phyloP scores from a whole-genome alignment of 352 stramenopile genomes.

The Aphanomyces cochlioides region DNA sequence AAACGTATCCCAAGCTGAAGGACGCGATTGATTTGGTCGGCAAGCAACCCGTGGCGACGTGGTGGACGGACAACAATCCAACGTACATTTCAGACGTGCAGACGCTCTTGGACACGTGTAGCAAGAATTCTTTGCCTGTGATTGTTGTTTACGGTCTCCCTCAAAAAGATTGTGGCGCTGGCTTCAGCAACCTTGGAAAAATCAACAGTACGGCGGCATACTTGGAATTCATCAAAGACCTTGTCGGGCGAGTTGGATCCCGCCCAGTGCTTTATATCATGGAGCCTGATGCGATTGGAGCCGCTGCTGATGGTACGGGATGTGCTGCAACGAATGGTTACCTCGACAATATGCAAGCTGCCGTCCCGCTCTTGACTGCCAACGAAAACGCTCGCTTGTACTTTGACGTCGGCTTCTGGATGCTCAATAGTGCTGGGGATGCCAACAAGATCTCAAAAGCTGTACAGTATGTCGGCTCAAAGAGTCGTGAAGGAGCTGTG shows the following conservation, averaged over 20 bases:
- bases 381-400: conserved; percentile 35
- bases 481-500: conserved; percentile 26
- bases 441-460: conserved; percentile 36
- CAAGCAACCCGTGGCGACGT: conserved; percentile 40
- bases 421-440: conserved; percentile 30
- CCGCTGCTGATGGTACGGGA: conserved; percentile 15
- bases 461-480: conserved; percentile 33
- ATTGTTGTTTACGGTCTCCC: conserved; percentile 39
- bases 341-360: conserved; percentile 27
- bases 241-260: conserved; percentile 22
- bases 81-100: conserved; percentile 34
- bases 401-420: conserved; percentile 39
- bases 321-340: conserved; percentile 33
- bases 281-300: conserved; percentile 35
- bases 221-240: conserved; percentile 32
- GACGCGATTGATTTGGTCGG: conserved; percentile 37
- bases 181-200: conserved; percentile 32
- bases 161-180: conserved; percentile 38
- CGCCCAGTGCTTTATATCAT: conserved; percentile 38
- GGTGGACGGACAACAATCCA: conserved; percentile 49
- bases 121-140: conserved; percentile 11
- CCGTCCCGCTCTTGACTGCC: conserved; percentile 28
- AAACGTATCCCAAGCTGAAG: conserved; percentile 38
- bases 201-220: conserved; percentile 37
- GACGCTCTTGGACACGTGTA: not conserved